A percentile compares a stretch with the other conserved stretches of the same genome.
Evolutionary conservation across 257 asterid genomes (phyloP).

Genomic region (Apocynum venetum): DNA sequence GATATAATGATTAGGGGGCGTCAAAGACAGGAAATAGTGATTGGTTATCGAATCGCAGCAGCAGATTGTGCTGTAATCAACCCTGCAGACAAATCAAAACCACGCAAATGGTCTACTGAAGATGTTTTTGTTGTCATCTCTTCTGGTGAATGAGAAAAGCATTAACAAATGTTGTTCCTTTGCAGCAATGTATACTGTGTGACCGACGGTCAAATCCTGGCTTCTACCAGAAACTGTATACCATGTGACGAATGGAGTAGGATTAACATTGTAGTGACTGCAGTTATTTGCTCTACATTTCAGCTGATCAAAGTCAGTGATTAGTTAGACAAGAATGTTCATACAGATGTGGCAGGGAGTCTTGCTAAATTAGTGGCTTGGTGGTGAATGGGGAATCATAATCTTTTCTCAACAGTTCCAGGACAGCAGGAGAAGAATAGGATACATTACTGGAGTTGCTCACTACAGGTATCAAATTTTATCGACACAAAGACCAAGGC

Average conservation of each 20-base stretch:
- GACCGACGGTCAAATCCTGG: not conserved
- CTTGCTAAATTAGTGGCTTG: not conserved
- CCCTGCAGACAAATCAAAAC: constrained; percentile 59
- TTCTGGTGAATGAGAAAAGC: constrained; percentile 40
- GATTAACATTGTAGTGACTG: not conserved
- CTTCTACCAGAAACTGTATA: not conserved
- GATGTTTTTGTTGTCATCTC: constrained; percentile 88
- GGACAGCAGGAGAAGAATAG: not conserved
- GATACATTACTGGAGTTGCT: not conserved
- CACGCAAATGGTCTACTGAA: constrained; percentile 74
- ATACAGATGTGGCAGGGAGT: not conserved
- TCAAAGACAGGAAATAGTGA: constrained; percentile 66
- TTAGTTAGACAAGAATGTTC: not conserved
- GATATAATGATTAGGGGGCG: constrained; percentile 89
- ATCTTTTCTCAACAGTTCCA: not conserved
- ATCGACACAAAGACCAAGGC: not conserved
- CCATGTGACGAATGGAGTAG: not conserved
- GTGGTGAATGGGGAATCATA: not conserved
- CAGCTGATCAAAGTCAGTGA: not conserved
- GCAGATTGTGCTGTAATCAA: constrained; percentile 82
- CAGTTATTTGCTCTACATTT: not conserved
- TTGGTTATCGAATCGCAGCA: constrained; percentile 74
- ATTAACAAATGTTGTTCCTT: not conserved
- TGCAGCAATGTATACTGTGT: not conserved
- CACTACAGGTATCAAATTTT: not conserved